A percentile compares a stretch with the other conserved stretches of the same genome.
Conservation (phyloP, 1,284 basidiomycete genomes). For the Microbotryomycetes sp. region DNA sequence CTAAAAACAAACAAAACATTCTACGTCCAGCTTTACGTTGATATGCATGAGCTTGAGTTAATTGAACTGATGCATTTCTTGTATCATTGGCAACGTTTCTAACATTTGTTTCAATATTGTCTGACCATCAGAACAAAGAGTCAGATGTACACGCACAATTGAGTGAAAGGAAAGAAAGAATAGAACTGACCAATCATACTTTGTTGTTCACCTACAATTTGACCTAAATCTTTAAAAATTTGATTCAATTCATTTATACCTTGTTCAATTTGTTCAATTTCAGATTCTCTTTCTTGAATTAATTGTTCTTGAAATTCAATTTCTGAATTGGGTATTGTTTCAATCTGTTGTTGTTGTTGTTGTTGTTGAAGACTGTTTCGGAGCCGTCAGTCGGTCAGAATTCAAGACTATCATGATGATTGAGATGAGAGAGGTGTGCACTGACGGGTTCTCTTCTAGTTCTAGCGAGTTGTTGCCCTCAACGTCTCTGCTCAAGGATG, state of each 20-base stretch:
- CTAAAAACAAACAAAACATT: conserved; percentile 80
- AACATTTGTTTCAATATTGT: conserved; percentile 95
- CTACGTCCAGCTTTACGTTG: conserved; percentile 88
- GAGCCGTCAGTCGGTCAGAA: not conserved
- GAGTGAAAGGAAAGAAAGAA: not conserved
- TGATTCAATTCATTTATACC: conserved; percentile 95
- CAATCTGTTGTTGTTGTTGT: conserved; percentile 22
- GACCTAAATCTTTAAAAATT: conserved; percentile 94
- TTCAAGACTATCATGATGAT: not conserved
- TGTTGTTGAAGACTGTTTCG: conserved; percentile 16
- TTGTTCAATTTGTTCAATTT: conserved; percentile 93
- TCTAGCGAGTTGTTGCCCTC: not conserved
- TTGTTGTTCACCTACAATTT: conserved; percentile 90
- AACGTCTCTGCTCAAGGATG: not conserved
- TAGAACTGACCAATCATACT: conserved; percentile 73
- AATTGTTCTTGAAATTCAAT: conserved; percentile 93
- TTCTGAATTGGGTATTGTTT: conserved; percentile 60
- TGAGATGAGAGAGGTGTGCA: not conserved
- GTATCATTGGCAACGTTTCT: conserved; percentile 80
- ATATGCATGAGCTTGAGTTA: conserved; percentile 84
- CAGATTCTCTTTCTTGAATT: conserved; percentile 88
- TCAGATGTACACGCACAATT: no score
- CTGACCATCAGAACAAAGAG: conserved; percentile 45
- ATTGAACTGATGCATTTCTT: conserved; percentile 74
- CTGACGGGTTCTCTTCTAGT: not conserved